Evolutionary conservation across 2,329 filamentous ascomycete genomes (phyloP), one percentile per base, ranked within the genome.

Genomic region (Calonectria leucothoes): DNA sequence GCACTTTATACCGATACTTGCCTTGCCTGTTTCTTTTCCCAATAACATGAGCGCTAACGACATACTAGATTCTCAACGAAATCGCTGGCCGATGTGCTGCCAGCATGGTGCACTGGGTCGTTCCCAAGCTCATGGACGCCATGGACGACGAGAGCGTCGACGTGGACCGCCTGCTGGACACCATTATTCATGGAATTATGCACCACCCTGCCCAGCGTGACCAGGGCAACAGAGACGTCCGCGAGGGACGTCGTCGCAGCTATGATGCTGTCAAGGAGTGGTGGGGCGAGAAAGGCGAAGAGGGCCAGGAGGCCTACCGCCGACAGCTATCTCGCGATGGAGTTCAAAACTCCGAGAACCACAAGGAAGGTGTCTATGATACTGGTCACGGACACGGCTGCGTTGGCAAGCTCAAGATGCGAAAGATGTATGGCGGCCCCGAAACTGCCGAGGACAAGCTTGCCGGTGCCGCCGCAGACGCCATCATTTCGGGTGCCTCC

Each of bases 311-410:
- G 17, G 90, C 91, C 39, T 91, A 97, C 75, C 93, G 95, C 69
- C 85, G 89, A 66, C 94, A 95, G 85, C 89, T 98, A 57, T 94
- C 93, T 79, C 92, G 95, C 23, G 88, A 93, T 0, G 96, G 96
- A 72, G 95, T 98, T 64, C 83, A 92, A 82, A 88, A 91, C 59
- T 94, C 94, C 20, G 89, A 93, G 74, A 98, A 98, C 84, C 96
- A 98, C 86, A 96, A 95, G 84, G 92, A 95, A 79, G 95, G 94
- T 33, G 93, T 96, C 14, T 86, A 95, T 20, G 95, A 98, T 83
- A 93, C 91, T 66, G 96, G 96, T 7, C 95, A 96, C 81, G 94
- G 94, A 15, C 95, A 98, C 82, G 95, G 95, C 66, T 98, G 95
- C 81, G 88, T 86, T 74, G 92, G 94, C 73, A 95, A 95, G 84